Conservation (phyloP, 2,329 filamentous ascomycete genomes). For the Incumbomyces lentus region DNA sequence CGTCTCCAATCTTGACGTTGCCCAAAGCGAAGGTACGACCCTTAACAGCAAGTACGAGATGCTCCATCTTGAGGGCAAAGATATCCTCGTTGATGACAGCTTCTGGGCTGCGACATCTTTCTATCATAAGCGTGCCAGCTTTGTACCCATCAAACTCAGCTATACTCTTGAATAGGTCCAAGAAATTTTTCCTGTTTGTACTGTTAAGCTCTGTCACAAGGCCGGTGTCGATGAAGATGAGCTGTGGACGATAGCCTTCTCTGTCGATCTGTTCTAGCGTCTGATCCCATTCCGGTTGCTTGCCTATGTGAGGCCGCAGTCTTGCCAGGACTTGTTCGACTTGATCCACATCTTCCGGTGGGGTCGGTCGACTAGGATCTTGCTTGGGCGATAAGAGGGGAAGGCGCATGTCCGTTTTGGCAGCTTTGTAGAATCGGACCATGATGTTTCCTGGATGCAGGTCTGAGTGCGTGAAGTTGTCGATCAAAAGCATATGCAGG, state of each 20-base stretch:
- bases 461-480: conserved; percentile 96
- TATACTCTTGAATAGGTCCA: conserved; percentile 89
- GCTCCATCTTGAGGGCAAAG: conserved; percentile 93
- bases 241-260: conserved; percentile 83
- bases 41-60: conserved; percentile 85
- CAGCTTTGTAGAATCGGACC: conserved; percentile 91
- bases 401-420: conserved; percentile 56
- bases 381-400: conserved; percentile 31
- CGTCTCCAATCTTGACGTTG: conserved; percentile 92
- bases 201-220: conserved; percentile 88
- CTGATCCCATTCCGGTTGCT: conserved; percentile 59
- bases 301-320: conserved; percentile 61
- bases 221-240: conserved; percentile 96
- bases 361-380: conserved; percentile 30
- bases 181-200: conserved; percentile 76
- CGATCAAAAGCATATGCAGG: conserved; percentile 87
- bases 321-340: conserved; percentile 78
- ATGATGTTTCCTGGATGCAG: conserved; percentile 97
- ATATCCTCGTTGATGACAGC: conserved; percentile 81
- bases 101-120: conserved; percentile 83
- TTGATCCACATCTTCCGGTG: conserved; percentile 55
- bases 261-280: conserved; percentile 67
- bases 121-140: conserved; percentile 89
- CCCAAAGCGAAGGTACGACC: conserved; percentile 81
- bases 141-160: conserved; percentile 96